phyloP scores from a whole-genome alignment of 192 early-diverging fungal genomes.

The Rhizophagus sp. region DNA sequence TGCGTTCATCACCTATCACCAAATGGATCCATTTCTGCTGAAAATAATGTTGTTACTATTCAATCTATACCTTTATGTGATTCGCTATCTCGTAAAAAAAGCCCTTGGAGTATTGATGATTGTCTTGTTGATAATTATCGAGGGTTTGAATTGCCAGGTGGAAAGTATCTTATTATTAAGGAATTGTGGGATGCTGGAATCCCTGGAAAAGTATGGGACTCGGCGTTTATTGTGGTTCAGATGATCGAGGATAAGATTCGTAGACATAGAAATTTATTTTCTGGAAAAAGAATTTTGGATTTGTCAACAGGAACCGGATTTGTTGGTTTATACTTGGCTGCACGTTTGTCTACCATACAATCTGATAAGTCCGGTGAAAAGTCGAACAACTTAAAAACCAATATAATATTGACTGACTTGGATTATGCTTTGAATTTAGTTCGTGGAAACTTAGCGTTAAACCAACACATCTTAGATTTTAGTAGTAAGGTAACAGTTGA shows the following conservation, averaged over 20 bases:
- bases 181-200: slow-evolving; percentile 31
- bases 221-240: slow-evolving; percentile 20
- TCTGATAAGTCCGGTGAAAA: background rate
- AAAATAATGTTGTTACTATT: background rate
- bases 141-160: slow-evolving; percentile 12
- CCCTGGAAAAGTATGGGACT: slow-evolving; percentile 34
- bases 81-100: background rate
- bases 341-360: background rate
- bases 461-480: background rate
- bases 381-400: background rate
- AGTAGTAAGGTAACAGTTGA: background rate
- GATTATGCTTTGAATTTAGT: slow-evolving; percentile 14
- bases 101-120: slow-evolving; percentile 24
- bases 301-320: slow-evolving; percentile 30
- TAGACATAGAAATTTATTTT: background rate
- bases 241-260: slow-evolving; percentile 5
- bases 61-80: background rate
- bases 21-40: background rate
- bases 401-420: slow-evolving; percentile 25
- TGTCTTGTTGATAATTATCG: slow-evolving; percentile 25
- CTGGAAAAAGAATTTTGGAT: slow-evolving; percentile 25
- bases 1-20: slow-evolving; percentile 16
- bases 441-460: background rate
- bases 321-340: slow-evolving; percentile 23
- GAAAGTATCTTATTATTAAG: slow-evolving; percentile 22